These are phyloP conservation scores for Intubia oerlemansii DNA, from an alignment of 2,329 filamentous ascomycete genomes.

Conservation along the genomic window DNA sequence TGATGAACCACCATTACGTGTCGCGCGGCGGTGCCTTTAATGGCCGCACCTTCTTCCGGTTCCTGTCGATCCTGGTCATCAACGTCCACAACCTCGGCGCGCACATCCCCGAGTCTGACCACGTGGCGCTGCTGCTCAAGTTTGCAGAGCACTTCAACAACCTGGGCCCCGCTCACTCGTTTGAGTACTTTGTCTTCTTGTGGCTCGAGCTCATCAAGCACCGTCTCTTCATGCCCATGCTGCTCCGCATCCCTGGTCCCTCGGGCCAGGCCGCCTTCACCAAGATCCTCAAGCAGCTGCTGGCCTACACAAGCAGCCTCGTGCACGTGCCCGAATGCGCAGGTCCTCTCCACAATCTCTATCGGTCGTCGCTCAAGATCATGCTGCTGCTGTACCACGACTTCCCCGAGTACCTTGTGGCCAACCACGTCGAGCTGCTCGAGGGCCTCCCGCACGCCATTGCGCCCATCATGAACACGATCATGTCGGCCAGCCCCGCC, in stretches of 20 bases:
- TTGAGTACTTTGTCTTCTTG: conserved; percentile 65
- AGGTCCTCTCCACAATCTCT: conserved; percentile 57
- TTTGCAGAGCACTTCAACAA: conserved; percentile 51
- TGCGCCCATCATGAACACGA: conserved; percentile 70
- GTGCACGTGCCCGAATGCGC: conserved; percentile 49
- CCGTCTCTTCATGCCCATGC: conserved; percentile 58
- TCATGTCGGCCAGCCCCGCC: conserved; percentile 60
- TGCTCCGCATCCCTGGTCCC: conserved; percentile 47
- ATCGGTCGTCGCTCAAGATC: conserved; percentile 64
- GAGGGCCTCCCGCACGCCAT: conserved; percentile 66
- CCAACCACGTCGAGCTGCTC: conserved; percentile 67
- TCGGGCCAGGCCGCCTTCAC: conserved; percentile 59
- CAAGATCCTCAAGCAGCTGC: conserved; percentile 48
- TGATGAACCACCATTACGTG: conserved; percentile 70
- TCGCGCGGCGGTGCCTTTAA: conserved; percentile 66
- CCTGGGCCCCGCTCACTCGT: conserved; percentile 47
- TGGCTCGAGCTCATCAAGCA: conserved; percentile 76
- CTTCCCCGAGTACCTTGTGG: conserved; percentile 78
- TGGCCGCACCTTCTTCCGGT: conserved; percentile 73
- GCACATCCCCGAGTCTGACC: conserved; percentile 37
- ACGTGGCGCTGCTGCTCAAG: conserved; percentile 46
- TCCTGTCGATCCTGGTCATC: conserved; percentile 67
- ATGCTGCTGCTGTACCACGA: conserved; percentile 79
- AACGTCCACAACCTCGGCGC: conserved; percentile 21
- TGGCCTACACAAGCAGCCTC: conserved; percentile 58